A percentile compares a stretch with the other conserved stretches of the same genome.
These are phyloP conservation scores for Starmerella etchellsii DNA, from an alignment of 805 yeast species.

Conservation along the genomic window DNA sequence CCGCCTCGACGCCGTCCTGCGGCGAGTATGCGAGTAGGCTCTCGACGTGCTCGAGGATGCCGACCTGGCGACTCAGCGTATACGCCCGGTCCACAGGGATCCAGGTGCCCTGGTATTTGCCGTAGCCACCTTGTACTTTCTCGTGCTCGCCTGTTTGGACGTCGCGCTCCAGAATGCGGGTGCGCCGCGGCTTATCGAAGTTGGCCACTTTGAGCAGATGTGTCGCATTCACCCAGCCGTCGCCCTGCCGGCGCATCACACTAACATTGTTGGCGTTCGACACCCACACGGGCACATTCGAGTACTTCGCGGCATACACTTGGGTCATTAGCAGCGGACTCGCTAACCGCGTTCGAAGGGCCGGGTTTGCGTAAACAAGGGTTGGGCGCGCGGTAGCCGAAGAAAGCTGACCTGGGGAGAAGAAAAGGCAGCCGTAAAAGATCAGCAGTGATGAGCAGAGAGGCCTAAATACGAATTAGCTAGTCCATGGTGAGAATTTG, in stretches of 20 bases:
- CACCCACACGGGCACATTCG: constrained; percentile 35
- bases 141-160: constrained; percentile 86
- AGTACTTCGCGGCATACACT: constrained; percentile 34
- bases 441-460: too few relatives aligned
- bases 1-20: constrained; percentile 15
- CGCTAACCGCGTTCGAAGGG: too few relatives aligned
- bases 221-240: constrained; percentile 96
- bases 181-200: constrained; percentile 87
- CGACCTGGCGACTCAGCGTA: constrained; percentile 51
- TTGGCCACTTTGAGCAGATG: constrained; percentile 87
- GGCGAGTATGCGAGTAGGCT: constrained; percentile 55
- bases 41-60: constrained; percentile 45
- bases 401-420: too few relatives aligned
- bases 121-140: constrained; percentile 94
- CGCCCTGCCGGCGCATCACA: constrained; percentile 78
- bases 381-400: too few relatives aligned
- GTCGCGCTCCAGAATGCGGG: constrained; percentile 81
- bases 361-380: too few relatives aligned
- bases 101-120: constrained; percentile 96
- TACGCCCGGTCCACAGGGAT: constrained; percentile 70
- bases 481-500: too few relatives aligned
- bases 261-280: constrained; percentile 57
- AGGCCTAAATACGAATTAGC: too few relatives aligned
- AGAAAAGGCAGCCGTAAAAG: too few relatives aligned
- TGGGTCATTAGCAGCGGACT: constrained; percentile 17